phyloP scores from a whole-genome alignment of 2,329 filamentous ascomycete species.

The Ascochyta fabae region DNA sequence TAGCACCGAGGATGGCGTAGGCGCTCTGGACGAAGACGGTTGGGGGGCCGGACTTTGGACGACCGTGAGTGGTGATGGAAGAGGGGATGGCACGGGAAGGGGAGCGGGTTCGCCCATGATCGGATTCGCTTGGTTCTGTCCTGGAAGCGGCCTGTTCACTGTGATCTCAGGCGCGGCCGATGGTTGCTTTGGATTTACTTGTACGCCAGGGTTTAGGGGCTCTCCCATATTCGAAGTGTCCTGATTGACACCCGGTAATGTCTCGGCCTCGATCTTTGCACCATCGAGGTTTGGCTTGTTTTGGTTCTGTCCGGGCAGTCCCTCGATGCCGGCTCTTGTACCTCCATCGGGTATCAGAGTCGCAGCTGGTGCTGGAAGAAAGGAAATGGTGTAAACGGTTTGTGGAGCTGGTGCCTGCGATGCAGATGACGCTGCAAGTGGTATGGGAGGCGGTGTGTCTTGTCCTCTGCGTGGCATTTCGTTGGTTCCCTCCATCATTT shows the following conservation, averaged over 20 bases:
- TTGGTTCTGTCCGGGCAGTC: conserved; percentile 2
- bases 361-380: neutral
- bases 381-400: neutral
- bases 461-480: neutral
- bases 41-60: neutral
- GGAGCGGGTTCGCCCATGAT: neutral
- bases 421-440: neutral
- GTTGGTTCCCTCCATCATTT: neutral
- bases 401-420: neutral
- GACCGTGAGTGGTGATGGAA: neutral
- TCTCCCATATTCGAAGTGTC: conserved; percentile 8
- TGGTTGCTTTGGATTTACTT: neutral
- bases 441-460: neutral
- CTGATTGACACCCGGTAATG: conserved; percentile 8
- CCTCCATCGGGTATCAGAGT: neutral
- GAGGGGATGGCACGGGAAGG: neutral
- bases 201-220: neutral
- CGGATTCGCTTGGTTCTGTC: conserved; percentile 9
- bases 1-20: neutral
- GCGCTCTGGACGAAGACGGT: too few relatives aligned
- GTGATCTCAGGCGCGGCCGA: neutral
- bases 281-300: neutral
- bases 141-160: conserved; percentile 6
- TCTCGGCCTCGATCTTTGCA: neutral
- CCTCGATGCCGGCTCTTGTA: neutral